Conservation (phyloP, 1,284 basidiomycete genomes). For the Moesziomyces sp. region DNA sequence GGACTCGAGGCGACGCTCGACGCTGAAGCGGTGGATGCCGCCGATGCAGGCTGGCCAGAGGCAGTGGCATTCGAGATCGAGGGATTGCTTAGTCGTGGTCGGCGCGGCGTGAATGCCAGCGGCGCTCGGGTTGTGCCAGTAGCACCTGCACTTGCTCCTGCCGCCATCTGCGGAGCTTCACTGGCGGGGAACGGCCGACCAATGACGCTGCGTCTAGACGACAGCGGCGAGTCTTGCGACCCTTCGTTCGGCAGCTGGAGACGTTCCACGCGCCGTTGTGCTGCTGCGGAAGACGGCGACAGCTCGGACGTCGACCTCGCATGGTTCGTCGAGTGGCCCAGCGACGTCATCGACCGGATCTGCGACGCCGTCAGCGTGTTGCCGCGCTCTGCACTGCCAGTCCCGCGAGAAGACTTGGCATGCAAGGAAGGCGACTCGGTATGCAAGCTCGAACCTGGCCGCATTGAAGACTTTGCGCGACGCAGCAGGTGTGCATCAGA, state of each 20-base stretch:
- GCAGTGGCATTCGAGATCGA: conserved; percentile 52
- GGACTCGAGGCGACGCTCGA: conserved; percentile 29
- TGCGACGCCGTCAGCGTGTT: conserved; percentile 39
- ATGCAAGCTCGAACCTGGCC: conserved; percentile 17
- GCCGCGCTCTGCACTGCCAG: conserved; percentile 21
- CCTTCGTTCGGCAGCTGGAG: conserved; percentile 6
- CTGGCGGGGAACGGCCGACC: conserved; percentile 16
- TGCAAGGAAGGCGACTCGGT: conserved; percentile 21
- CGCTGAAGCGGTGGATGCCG: neutral
- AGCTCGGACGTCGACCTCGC: conserved; percentile 41
- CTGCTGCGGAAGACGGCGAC: conserved; percentile 31
- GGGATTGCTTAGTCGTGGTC: conserved; percentile 49
- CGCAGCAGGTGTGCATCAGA: conserved; percentile 16
- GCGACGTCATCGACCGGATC: conserved; percentile 41
- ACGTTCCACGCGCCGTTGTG: conserved; percentile 25
- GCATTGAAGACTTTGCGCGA: conserved; percentile 22
- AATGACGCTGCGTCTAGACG: conserved; percentile 15
- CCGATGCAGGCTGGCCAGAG: conserved; percentile 23
- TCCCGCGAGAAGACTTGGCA: conserved; percentile 7
- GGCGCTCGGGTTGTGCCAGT: conserved; percentile 5
- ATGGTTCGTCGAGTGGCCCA: conserved; percentile 33
- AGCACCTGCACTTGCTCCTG: conserved; percentile 3
- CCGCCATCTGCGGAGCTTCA: conserved; percentile 2
- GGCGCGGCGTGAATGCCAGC: conserved; percentile 38
- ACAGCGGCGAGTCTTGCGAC: conserved; percentile 20